These are phyloP conservation scores for Myxozyma melibiosi DNA, from an alignment of 805 yeast species.

Conservation along the genomic window DNA sequence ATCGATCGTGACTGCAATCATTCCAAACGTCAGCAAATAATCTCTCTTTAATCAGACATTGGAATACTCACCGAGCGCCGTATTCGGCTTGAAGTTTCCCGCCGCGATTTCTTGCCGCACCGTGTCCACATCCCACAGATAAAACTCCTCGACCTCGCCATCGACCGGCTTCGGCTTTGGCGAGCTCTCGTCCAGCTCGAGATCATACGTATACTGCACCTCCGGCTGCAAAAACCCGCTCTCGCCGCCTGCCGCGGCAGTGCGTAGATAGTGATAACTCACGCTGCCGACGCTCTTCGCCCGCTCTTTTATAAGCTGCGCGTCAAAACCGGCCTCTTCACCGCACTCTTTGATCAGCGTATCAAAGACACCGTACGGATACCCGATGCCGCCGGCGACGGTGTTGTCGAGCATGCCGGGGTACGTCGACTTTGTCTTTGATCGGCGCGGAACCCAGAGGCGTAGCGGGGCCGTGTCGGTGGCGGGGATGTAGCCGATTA, in stretches of 20 bases:
- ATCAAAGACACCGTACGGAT: conserved; percentile 72
- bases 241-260: conserved; percentile 45
- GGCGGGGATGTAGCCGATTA: conserved; percentile 74
- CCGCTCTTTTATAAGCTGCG: conserved; percentile 51
- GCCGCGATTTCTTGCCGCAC: conserved; percentile 50
- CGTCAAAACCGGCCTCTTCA: conserved; percentile 85
- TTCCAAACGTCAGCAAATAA: too few relatives aligned
- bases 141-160: conserved; percentile 75
- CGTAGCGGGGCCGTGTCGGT: conserved; percentile 48
- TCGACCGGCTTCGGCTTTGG: conserved; percentile 62
- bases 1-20: conserved; percentile 61
- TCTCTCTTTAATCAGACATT: conserved; percentile 36
- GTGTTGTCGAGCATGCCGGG: conserved; percentile 93
- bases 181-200: conserved; percentile 53
- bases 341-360: conserved; percentile 82
- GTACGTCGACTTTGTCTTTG: conserved; percentile 77
- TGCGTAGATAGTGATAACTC: conserved; percentile 53
- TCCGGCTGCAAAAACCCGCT: conserved; percentile 82
- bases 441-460: conserved; percentile 82
- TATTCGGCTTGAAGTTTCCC: conserved; percentile 85
- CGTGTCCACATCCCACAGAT: conserved; percentile 61
- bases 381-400: conserved; percentile 92
- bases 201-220: conserved; percentile 71
- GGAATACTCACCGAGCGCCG: conserved; percentile 52
- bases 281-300: conserved; percentile 62